Evolutionary conservation across 768 basidiomycete species (phyloP), one percentile per base, ranked within the genome.

Genomic region (Podaxis pistillaris): DNA sequence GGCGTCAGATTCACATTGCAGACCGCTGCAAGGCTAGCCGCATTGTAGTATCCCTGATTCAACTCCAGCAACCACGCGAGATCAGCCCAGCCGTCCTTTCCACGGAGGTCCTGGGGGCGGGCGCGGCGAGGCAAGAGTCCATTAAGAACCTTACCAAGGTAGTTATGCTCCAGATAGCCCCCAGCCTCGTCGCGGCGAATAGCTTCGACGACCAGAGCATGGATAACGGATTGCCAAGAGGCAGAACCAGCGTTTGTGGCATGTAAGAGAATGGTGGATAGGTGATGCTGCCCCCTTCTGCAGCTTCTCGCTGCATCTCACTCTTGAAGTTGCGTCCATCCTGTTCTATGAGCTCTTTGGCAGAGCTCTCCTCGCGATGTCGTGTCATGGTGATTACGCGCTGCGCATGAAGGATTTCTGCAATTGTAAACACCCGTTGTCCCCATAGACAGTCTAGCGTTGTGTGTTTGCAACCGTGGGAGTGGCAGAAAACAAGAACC

Each of bases 1-100:
- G 26, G 22, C 17, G 51, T 52, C 33, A 54, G 17, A 15, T 54
- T 54, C 7, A 54, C 33, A 1, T 37, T 19, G 6, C 53, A 54
- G 17, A 54, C 53, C 5, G 53, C 53, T 28, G 53, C 53, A 12
- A 54, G 53, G 8, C 33, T 54, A 6, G 53, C 53, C 7, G 53
- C 53, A 37, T 54, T 54, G 28, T 54, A 54, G 26, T 54, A 37
- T 8, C 53, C 53, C 33, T 54, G 53, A 17, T 54, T 54, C n/a
- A 54, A 19, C n/a, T 54, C 53, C 22, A 54, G 13, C 17, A 54
- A 37, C 53, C 53, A 54, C 36, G 53, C 53, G 6, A 54, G 30
- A 2, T 54, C 53, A 2, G 53, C 53, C 53, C 53, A 54, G 2
- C 53, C 53, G 22, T 37, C 33, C 22, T 54, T 54, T 4, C 53